phyloP scores from a whole-genome alignment of 1,139 yeast genomes.

The Spencermartinsiella ligniputridi region DNA sequence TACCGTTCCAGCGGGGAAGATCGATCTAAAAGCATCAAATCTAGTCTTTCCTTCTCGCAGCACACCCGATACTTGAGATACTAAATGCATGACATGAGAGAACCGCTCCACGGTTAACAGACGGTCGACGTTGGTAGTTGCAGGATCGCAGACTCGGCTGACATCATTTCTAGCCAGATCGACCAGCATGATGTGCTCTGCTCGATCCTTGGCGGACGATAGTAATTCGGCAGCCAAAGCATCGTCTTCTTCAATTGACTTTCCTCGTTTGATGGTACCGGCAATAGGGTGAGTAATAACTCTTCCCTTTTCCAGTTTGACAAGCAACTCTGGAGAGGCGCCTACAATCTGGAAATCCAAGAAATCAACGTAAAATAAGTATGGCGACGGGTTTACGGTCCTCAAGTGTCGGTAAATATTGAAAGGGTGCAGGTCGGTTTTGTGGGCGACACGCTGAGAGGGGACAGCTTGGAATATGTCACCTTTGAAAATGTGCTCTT shows the following conservation, averaged over 20 bases:
- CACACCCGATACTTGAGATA: slow-evolving; percentile 90
- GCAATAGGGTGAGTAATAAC: slow-evolving; percentile 96
- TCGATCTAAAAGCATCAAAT: slow-evolving; percentile 94
- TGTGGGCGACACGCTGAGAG: slow-evolving; percentile 92
- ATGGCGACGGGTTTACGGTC: slow-evolving; percentile 96
- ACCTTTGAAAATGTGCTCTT: slow-evolving; percentile 79
- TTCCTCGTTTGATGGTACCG: slow-evolving; percentile 89
- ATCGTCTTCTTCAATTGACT: slow-evolving; percentile 88
- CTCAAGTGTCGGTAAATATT: slow-evolving; percentile 91
- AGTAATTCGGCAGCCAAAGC: slow-evolving; percentile 67
- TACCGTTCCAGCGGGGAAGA: slow-evolving; percentile 98
- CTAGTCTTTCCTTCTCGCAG: slow-evolving; percentile 78
- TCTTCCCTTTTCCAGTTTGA: slow-evolving; percentile 74
- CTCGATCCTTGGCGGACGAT: slow-evolving; percentile 84
- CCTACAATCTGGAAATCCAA: slow-evolving; percentile 92
- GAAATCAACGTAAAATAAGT: slow-evolving; percentile 87
- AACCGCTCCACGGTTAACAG: slow-evolving; percentile 86
- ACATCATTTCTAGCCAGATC: slow-evolving; percentile 95
- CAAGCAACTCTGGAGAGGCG: slow-evolving; percentile 92
- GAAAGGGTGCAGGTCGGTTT: slow-evolving; percentile 92
- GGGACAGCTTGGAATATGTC: slow-evolving; percentile 98
- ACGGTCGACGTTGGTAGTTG: slow-evolving; percentile 78
- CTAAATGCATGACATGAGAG: slow-evolving; percentile 96
- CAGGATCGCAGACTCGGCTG: slow-evolving; percentile 89
- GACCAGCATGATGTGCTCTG: slow-evolving; percentile 97